Evolutionary conservation across 148 eudicot species (phyloP), one percentile per base, ranked within the genome.

Genomic region (Amaranthus cruentus): DNA sequence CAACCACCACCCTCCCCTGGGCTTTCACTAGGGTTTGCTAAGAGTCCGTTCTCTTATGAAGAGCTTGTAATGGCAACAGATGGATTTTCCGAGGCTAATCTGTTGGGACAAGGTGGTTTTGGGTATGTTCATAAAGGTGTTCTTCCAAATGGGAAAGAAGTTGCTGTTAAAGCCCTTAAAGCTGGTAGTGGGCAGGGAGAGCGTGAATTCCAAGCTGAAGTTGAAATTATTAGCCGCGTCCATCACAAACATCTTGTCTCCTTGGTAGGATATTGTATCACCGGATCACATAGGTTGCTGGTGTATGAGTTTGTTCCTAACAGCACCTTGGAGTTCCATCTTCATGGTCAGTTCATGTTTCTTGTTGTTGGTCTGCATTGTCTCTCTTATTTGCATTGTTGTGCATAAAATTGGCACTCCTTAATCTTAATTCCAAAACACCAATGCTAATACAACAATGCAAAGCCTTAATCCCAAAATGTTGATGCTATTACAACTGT

Each of bases 211-310:
- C 93, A 90, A 76, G 98, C 98, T 6, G 98, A 94, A 80, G 96
- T 94, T 77, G 98, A 94, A 78, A 94, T 94, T 48, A 94, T 94
- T 73, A 94, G 97, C 78, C 89, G 97, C 14, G 97, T 95, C 28
- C 99, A 95, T 86, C 99, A 95, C 82, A 95, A 91, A 62, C 99
- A 95, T 86, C 99, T 95, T 73, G 99, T 95, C 62, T 91, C 99
- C 4, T 84, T 95, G 78, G 97, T 95, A 84, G 99, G 99, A 70
- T 95, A 95, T 69, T 95, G 99, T 85, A 95, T 85, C 49, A 79
- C 88, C 70, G 99, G 99, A 48, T 61, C 87, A 66, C 84, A 95
- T 75, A 88, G 96, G 80, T 65, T 95, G 80, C 92, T 95, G 75
- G 93, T 95, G 15, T 95, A 95, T 50, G 99, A 95, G 87, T 95